These are phyloP conservation scores for Apiospora sp. DNA, from an alignment of 2,329 filamentous ascomycete species.

Conservation along the genomic window DNA sequence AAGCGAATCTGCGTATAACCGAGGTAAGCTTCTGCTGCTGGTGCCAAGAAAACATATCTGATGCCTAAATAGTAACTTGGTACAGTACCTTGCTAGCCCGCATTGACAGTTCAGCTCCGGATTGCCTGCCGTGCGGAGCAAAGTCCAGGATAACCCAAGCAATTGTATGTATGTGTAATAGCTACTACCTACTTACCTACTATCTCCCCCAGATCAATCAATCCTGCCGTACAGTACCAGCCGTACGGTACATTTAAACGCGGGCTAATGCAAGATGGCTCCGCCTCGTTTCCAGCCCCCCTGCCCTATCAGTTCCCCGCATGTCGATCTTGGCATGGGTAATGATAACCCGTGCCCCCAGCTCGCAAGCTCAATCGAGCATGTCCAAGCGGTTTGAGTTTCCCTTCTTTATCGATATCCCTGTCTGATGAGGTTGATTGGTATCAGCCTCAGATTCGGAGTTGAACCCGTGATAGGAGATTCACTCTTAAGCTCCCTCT, in stretches of 20 bases:
- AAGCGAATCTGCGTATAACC: background rate
- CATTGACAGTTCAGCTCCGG: background rate
- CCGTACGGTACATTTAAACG: background rate
- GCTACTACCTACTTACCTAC: too few relatives aligned
- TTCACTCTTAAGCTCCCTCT: background rate
- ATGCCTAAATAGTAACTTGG: background rate
- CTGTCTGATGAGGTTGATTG: background rate
- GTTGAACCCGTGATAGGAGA: background rate
- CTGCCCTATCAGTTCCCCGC: background rate
- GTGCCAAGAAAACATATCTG: background rate
- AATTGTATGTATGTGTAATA: background rate
- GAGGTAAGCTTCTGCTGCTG: background rate
- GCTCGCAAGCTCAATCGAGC: background rate
- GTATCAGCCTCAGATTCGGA: background rate
- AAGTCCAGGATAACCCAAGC: background rate
- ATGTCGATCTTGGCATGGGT: background rate
- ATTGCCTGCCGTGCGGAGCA: background rate
- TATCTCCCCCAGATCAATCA: background rate
- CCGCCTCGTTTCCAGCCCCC: background rate
- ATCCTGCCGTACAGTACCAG: background rate
- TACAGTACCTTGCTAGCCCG: background rate
- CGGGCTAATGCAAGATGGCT: constrained; percentile 1
- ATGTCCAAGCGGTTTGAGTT: constrained; percentile 7
- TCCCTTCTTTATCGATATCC: background rate
- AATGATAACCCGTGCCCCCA: background rate